These are phyloP conservation scores for Physaria fendleri DNA, from an alignment of 345 rosid species.

Conservation along the genomic window DNA sequence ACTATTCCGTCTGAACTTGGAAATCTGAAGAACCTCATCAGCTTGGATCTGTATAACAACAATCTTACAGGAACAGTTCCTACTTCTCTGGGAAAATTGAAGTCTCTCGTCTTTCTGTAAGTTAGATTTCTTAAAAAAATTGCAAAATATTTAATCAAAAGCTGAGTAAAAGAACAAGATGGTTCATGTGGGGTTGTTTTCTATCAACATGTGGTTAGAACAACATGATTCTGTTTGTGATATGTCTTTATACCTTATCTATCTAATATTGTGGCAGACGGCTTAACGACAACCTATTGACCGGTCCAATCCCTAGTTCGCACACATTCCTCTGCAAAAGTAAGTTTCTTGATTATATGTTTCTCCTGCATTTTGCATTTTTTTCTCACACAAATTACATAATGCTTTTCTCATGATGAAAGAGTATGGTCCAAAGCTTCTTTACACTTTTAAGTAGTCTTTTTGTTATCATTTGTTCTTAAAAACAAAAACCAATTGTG, in stretches of 20 bases:
- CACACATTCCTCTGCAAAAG: constrained; percentile 81
- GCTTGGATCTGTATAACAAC: constrained; percentile 95
- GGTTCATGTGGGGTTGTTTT: background rate
- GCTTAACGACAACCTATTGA: constrained; percentile 74
- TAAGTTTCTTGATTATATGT: constrained; percentile 14
- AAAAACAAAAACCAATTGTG: constrained; percentile 1
- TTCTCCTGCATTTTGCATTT: background rate
- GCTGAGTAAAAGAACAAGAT: background rate
- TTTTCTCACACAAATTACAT: background rate
- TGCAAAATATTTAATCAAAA: background rate
- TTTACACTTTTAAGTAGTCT: background rate
- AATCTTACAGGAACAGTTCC: constrained; percentile 81
- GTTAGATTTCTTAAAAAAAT: background rate
- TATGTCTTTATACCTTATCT: background rate
- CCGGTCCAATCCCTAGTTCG: constrained; percentile 76
- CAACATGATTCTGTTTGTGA: background rate
- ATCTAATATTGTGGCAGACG: constrained; percentile 40
- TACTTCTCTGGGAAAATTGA: constrained; percentile 64
- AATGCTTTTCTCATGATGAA: background rate
- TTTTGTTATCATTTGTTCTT: background rate
- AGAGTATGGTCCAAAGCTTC: background rate
- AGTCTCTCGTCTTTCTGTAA: constrained; percentile 88
- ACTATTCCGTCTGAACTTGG: constrained; percentile 76
- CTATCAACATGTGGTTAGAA: background rate
- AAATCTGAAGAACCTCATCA: constrained; percentile 78